Conservation (phyloP, 495 filamentous ascomycete genomes). For the Neurospora hispaniola region DNA sequence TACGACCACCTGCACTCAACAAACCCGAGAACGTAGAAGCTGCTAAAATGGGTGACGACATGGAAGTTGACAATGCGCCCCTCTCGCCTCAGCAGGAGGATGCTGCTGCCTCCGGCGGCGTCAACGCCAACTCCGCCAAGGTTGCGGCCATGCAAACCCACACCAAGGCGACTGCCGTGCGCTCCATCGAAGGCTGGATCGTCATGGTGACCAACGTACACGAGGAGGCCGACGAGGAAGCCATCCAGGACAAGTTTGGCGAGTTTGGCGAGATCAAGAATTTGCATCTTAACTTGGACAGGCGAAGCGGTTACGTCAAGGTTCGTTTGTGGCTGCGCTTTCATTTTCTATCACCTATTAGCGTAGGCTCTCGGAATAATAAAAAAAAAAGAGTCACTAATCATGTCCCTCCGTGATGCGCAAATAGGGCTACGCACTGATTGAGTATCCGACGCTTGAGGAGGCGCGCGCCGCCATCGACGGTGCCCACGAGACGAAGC, state of each 20-base stretch:
- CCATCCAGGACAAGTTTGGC: conserved; percentile 85
- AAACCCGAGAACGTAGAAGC: background rate
- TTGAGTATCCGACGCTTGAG: conserved; percentile 81
- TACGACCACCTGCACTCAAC: background rate
- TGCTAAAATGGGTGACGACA: conserved; percentile 12
- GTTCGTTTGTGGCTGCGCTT: conserved; percentile 35
- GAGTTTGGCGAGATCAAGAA: conserved; percentile 98
- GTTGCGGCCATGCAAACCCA: conserved; percentile 60
- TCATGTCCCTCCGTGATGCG: background rate
- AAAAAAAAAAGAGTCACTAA: background rate
- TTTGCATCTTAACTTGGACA: conserved; percentile 86
- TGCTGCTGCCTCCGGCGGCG: conserved; percentile 2
- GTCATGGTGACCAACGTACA: conserved; percentile 94
- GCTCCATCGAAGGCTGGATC: conserved; percentile 99
- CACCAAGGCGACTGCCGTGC: conserved; percentile 77
- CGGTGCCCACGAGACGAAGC: conserved; percentile 65
- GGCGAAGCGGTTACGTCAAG: conserved; percentile 96
- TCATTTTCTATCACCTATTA: background rate
- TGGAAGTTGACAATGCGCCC: conserved; percentile 10
- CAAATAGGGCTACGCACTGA: conserved; percentile 79
- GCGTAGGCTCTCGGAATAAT: background rate
- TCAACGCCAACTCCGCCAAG: conserved; percentile 32
- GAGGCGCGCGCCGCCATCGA: conserved; percentile 83
- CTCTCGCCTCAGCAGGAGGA: background rate
- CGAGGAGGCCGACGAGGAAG: conserved; percentile 95